Base-by-base conservation (phyloP, 805 yeast species). In the Lachancea sp. region DNA sequence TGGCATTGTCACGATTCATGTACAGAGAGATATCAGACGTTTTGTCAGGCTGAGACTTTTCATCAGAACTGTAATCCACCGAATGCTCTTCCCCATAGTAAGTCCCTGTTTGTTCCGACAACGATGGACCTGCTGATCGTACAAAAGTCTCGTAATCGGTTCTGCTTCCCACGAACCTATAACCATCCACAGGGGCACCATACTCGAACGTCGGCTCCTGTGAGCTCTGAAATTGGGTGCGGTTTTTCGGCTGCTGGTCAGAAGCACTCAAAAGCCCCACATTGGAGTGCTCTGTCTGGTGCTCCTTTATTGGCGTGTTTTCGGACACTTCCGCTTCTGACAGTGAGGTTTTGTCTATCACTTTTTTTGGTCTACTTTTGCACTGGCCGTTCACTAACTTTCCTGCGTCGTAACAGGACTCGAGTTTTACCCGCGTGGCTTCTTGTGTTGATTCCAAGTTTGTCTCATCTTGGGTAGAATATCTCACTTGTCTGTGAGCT, bases 151-250 rank as follows among this genome's bases (percentile, higher is more conserved):
- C 41, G 29, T 16, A 30, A 16, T 42, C 45, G 10, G 18, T 20
- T 30, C 22, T 20, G 20, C 30, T 43, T 3, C 46, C 46, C 2
- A 44, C 47, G 18, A 44, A 44, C 31, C 38, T 20, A 33, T 38
- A 44, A 6, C 47, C 47, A 13, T 33, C 38, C 4, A 44, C 31
- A 9, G 47, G 31, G 17, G 26, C 31, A 9, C 47, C 47, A 19
- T 44, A 44, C 33, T 44, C 47, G 32, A 25, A 43, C 13, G 41
- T 36, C n/a, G n/a, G n/a, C 20, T 36, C 45, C 3, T n/a, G 18
- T 11, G 6, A 18, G 20, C 36, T 11, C 11, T 13, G 7, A 27
- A 27, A 6, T 36, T 30, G 18, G n/a, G n/a, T 20, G 11, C 10
- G n/a, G 30, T 3, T 20, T 36, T 13, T 19, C 16, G 19, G n/a